These are phyloP conservation scores for Marasmius sp. DNA, from an alignment of 1,284 basidiomycete species.

Conservation along the genomic window DNA sequence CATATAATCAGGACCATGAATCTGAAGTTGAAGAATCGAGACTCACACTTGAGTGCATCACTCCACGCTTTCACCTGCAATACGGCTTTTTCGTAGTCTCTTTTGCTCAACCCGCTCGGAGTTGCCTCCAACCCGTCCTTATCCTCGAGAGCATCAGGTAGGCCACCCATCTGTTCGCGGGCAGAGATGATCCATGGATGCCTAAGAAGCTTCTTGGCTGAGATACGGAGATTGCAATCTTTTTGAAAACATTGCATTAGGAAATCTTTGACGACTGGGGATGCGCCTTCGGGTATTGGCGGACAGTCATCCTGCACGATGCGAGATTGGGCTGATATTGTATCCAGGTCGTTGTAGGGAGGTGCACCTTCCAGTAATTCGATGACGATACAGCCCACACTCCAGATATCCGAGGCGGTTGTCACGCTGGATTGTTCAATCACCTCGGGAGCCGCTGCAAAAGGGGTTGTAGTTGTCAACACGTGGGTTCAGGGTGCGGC, in stretches of 20 bases:
- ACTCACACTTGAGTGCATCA: slow-evolving; percentile 87
- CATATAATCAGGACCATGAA: slow-evolving; percentile 2
- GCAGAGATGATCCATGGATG: slow-evolving; percentile 97
- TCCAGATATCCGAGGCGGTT: slow-evolving; percentile 97
- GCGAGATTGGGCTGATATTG: slow-evolving; percentile 97
- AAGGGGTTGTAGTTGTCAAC: slow-evolving; percentile 10
- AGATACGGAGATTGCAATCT: slow-evolving; percentile 91
- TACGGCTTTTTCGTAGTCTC: slow-evolving; percentile 92
- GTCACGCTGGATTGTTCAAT: slow-evolving; percentile 97
- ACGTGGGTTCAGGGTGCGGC: not conserved
- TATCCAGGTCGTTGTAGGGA: slow-evolving; percentile 93
- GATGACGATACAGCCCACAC: slow-evolving; percentile 95
- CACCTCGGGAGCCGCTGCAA: slow-evolving; percentile 91
- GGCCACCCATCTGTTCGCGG: slow-evolving; percentile 66
- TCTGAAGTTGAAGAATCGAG: not conserved
- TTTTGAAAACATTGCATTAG: slow-evolving; percentile 98
- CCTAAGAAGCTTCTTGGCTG: slow-evolving; percentile 87
- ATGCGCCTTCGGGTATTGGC: slow-evolving; percentile 92
- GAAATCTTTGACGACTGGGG: slow-evolving; percentile 94
- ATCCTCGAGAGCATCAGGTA: slow-evolving; percentile 32
- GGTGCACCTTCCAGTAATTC: slow-evolving; percentile 95
- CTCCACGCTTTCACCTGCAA: slow-evolving; percentile 98
- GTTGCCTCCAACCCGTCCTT: slow-evolving; percentile 1
- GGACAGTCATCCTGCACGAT: slow-evolving; percentile 98
- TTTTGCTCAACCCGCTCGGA: slow-evolving; percentile 62